phyloP scores from a whole-genome alignment of 2,329 filamentous ascomycete genomes.

The Hypoxylon sp. region DNA sequence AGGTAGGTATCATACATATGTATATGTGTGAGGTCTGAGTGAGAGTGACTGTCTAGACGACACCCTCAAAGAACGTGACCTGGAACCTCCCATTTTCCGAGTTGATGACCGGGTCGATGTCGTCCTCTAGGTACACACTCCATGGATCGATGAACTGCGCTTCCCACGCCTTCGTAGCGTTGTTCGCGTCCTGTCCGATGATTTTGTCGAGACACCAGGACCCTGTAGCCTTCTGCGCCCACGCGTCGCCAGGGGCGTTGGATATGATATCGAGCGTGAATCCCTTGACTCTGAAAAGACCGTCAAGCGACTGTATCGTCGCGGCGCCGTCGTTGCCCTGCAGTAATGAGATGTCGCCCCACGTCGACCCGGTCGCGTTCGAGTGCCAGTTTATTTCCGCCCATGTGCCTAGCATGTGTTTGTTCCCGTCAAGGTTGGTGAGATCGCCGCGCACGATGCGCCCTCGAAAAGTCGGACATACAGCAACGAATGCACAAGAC shows the following conservation, averaged over 20 bases:
- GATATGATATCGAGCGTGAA: conserved; percentile 43
- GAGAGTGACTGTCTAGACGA: conserved; percentile 24
- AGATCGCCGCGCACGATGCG: conserved; percentile 42
- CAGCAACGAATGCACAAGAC: conserved; percentile 33
- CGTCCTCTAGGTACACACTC: conserved; percentile 42
- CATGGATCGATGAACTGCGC: conserved; percentile 37
- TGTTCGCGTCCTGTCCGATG: conserved; percentile 41
- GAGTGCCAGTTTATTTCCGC: conserved; percentile 43
- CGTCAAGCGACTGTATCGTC: conserved; percentile 41
- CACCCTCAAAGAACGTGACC: conserved; percentile 44
- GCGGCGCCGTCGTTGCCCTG: conserved; percentile 48
- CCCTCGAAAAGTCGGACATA: conserved; percentile 44
- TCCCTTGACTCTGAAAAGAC: conserved; percentile 30
- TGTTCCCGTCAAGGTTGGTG: conserved; percentile 37
- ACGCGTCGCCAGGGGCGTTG: conserved; percentile 36
- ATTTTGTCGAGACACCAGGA: conserved; percentile 48
- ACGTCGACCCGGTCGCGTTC: conserved; percentile 39
- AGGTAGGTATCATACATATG: background rate
- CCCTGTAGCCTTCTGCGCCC: conserved; percentile 44
- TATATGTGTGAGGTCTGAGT: background rate
- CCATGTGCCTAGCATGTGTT: conserved; percentile 46
- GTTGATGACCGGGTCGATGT: conserved; percentile 46
- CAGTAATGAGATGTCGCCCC: conserved; percentile 47
- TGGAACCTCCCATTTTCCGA: conserved; percentile 46
- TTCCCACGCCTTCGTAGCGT: conserved; percentile 40